phyloP scores from a whole-genome alignment of 352 stramenopile species.

The Pythium folliculosum region DNA sequence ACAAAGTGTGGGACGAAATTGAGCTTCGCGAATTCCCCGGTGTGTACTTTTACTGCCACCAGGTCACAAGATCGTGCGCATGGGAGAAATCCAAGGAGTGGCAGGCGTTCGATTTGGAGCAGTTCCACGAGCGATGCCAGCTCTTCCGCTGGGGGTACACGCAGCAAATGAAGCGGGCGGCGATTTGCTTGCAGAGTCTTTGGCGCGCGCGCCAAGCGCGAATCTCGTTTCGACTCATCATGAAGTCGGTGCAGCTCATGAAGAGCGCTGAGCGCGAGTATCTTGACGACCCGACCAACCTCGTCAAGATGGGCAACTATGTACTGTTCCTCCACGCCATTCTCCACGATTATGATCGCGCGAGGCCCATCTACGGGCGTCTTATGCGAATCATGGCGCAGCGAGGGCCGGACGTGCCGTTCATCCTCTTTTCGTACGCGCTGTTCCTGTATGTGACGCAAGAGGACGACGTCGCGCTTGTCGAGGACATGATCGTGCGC shows the following conservation, averaged over 20 bases:
- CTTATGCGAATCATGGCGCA: slow-evolving; percentile 79
- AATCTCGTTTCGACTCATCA: slow-evolving; percentile 56
- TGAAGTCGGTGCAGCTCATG: slow-evolving; percentile 71
- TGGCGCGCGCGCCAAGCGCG: slow-evolving; percentile 60
- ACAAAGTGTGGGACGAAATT: slow-evolving; percentile 81
- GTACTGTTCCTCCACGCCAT: slow-evolving; percentile 80
- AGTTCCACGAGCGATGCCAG: slow-evolving; percentile 53
- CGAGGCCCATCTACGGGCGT: slow-evolving; percentile 61
- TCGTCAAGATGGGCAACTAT: slow-evolving; percentile 84
- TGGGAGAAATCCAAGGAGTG: slow-evolving; percentile 73
- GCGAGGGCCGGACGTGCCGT: slow-evolving; percentile 71
- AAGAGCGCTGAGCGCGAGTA: slow-evolving; percentile 72
- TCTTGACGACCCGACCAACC: slow-evolving; percentile 68
- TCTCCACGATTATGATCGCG: slow-evolving; percentile 76
- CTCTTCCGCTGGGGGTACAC: slow-evolving; percentile 72
- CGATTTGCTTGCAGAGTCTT: slow-evolving; percentile 48
- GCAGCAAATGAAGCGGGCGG: slow-evolving; percentile 48
- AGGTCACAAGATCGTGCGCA: slow-evolving; percentile 59
- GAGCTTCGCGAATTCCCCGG: slow-evolving; percentile 46
- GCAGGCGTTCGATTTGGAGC: slow-evolving; percentile 41
- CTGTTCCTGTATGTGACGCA: slow-evolving; percentile 74
- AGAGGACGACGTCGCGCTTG: slow-evolving; percentile 63
- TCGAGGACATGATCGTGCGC: slow-evolving; percentile 69
- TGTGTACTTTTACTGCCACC: slow-evolving; percentile 76
- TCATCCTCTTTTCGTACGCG: slow-evolving; percentile 79